Evolutionary conservation across 768 basidiomycete species (phyloP).

Genomic region (Royoungia palumana): DNA sequence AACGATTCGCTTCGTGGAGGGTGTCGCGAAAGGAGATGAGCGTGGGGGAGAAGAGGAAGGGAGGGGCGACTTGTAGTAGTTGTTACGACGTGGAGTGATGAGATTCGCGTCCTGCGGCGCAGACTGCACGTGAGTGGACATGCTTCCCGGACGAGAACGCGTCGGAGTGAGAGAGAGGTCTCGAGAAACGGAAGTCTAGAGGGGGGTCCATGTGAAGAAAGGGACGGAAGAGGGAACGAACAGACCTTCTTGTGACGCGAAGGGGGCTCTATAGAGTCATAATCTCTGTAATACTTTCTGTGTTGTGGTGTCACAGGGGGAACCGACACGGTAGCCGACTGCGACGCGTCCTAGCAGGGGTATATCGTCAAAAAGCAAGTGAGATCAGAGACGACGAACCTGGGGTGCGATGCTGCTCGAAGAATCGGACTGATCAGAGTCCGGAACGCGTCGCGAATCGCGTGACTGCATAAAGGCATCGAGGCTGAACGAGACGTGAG

Average conservation of each 20-base stretch:
- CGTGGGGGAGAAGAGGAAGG: conserved; percentile 60
- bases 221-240: neutral
- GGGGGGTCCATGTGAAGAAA: conserved; percentile 1
- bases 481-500: conserved; percentile 42
- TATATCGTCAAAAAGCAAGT: conserved; percentile 20
- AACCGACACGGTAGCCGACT: conserved; percentile 26
- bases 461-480: conserved; percentile 54
- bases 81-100: conserved; percentile 49
- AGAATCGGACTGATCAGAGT: conserved; percentile 31
- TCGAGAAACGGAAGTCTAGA: conserved; percentile 29
- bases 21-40: conserved; percentile 63
- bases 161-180: conserved; percentile 47
- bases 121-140: conserved; percentile 26
- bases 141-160: conserved; percentile 32
- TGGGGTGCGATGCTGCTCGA: conserved; percentile 30
- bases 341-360: conserved; percentile 22
- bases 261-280: conserved; percentile 31
- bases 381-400: conserved; percentile 36
- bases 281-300: conserved; percentile 56
- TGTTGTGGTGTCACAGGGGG: conserved; percentile 57
- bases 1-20: conserved; percentile 50
- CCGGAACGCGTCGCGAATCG: conserved; percentile 44
- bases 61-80: conserved; percentile 45
- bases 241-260: conserved; percentile 31
- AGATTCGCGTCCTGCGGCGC: conserved; percentile 38